These are phyloP conservation scores for Papiliotrema terrestris DNA, from an alignment of 1,284 basidiomycete species.

Conservation along the genomic window DNA sequence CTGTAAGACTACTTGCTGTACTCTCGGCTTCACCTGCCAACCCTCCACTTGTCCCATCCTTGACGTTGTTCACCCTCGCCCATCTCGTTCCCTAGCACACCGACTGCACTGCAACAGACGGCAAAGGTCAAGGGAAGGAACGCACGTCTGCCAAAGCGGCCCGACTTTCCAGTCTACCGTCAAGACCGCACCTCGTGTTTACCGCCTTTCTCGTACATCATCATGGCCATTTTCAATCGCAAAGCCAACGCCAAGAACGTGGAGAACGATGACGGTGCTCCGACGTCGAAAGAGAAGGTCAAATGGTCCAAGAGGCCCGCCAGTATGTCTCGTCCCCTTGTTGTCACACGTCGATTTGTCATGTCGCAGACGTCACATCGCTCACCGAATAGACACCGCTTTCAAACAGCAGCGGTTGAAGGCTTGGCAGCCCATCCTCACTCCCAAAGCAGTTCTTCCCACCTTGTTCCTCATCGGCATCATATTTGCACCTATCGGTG, in stretches of 20 bases:
- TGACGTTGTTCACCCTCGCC: no score
- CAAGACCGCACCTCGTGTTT: no score
- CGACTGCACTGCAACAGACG: no score
- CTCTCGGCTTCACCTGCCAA: conserved; percentile 85
- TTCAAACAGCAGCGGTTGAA: conserved; percentile 99
- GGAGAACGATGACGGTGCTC: conserved; percentile 20
- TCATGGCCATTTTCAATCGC: conserved; percentile 45
- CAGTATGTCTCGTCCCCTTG: conserved; percentile 57
- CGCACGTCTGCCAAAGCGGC: no score
- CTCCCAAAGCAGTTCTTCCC: conserved; percentile 93
- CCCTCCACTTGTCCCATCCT: conserved; percentile 49
- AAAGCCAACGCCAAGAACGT: conserved; percentile 31
- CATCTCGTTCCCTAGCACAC: no score
- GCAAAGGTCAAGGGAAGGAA: no score
- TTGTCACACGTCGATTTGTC: neutral
- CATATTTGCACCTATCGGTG: conserved; percentile 94
- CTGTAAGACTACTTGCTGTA: conserved; percentile 64
- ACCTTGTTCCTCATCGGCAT: conserved; percentile 93
- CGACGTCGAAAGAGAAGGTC: conserved; percentile 68
- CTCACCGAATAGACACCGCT: conserved; percentile 69
- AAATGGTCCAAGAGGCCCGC: conserved; percentile 82
- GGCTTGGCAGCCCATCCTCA: conserved; percentile 99
- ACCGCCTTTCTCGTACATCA: neutral
- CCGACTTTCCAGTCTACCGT: no score
- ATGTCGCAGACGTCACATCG: neutral